Evolutionary conservation across 257 asterid species (phyloP), one percentile per base, ranked within the genome.

Genomic region (Fraxinus quadrangulata): DNA sequence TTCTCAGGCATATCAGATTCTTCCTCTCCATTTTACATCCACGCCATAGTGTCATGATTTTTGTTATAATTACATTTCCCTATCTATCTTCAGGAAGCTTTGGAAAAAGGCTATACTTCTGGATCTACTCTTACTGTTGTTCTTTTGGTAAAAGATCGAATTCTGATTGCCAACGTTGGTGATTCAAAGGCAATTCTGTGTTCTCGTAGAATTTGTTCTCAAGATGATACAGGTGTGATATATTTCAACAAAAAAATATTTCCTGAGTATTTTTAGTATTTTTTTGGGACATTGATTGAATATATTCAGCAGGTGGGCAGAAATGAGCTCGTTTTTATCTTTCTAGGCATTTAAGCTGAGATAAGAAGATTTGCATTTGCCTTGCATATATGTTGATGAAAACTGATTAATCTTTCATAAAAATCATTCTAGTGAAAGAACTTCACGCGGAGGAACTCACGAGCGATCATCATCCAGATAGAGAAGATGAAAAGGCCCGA

Each of bases 131-230:
- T 80, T 45, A 83, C 85, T 31, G 75, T 90, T 71, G 88, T 75
- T 82, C 83, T 93, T 77, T 49, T 89, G 85, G 79, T 88, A 74
- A 71, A 86, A 39, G 87, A 81, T 34, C 87, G 83, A 77, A 59
- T 86, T 83, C 86, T 90, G 31, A 87, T 88, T 24, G 94, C 89
- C 39, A 84, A 81, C 21, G 80, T 91, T 33, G 96, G 98, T 8
- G 97, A 93, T 81, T 93, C 98, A 6, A 91, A 90, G 85, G 93
- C 97, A 37, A 72, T 91, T 70, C 33, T 91, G 47, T 93, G 96
- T 85, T 86, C 92, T 30, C 77, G 49, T 19, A 77, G 23, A 82
- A 72, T 30, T 51, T 81, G 51, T 37, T 33, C 86, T 75, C 71
- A 71, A 81, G 51, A 59, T 30, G 81, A 81, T 75, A 65, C 71